Evolutionary conservation across 305 asterid genomes (phyloP), one percentile per base, ranked within the genome.

Genomic region (Ilex paraguariensis): DNA sequence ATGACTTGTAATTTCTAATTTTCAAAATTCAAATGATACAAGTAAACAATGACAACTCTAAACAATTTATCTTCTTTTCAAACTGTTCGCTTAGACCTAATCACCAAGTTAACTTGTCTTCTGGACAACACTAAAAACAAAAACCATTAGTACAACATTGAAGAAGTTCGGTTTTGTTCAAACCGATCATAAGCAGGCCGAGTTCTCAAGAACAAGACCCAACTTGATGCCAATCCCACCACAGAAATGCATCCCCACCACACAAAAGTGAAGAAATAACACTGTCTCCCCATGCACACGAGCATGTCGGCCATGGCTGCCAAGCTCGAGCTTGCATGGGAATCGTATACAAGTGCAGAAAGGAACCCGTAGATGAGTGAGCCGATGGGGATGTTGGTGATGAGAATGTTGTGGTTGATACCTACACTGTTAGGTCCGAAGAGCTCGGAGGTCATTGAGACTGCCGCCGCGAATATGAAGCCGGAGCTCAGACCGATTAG

Each of bases 401-500:
- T 86, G 66, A 91, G 87, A 60, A 91, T 81, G 76, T 91, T 91
- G 78, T 91, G 98, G 85, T 91, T 91, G 7, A 91, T 85, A 1
- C 96, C 95, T 5, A 77, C 79, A 54, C 86, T 83, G 45, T 78
- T 70, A 2, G 96, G 90, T 15, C 96, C 98, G 7, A 91, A 91
- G 8, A 91, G 95, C 80, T 91, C 96, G 0, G 96, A 88, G 56
- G 98, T 91, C 65, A 91, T 78, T 36, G 96, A 84, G 59, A 91
- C 90, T 9, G 96, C 94, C 3, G 96, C 94, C 0, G 98, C 90
- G 13, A 91, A 86, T 67, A 91, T 83, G 80, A 86, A 91, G 7
- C 96, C 96, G 14, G 98, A 88, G 80, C 96, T 86, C 69, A 91
- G 76, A 16, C 95, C 98, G n/a, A 88, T 80, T 53, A 91, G 31